Conservation (phyloP, 78 protist species). For the Anaeramoeba ignava region DNA sequence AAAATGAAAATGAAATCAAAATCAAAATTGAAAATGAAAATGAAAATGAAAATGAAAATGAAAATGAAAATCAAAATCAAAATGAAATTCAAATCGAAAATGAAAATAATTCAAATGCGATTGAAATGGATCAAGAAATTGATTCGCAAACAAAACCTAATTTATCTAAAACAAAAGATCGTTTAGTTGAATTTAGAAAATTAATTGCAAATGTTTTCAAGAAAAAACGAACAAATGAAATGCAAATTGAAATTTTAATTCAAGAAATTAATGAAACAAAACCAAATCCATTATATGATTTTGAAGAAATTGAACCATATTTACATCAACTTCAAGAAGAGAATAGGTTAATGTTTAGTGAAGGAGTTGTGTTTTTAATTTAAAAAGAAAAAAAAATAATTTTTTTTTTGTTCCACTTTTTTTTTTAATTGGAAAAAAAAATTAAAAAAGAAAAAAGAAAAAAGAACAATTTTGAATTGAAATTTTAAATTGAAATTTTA, state of each 20-base stretch:
- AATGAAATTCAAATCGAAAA: background rate
- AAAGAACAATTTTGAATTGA: too few relatives aligned
- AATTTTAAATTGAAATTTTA: too few relatives aligned
- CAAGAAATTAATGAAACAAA: background rate
- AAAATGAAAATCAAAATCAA: background rate
- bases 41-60: background rate
- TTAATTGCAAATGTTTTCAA: background rate
- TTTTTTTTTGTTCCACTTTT: too few relatives aligned
- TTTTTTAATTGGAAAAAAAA: too few relatives aligned
- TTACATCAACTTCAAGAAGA: background rate
- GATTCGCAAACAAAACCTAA: background rate
- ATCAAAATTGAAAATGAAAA: background rate
- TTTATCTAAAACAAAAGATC: background rate
- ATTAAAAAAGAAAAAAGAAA: too few relatives aligned
- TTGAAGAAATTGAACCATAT: background rate
- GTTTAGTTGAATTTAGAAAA: background rate
- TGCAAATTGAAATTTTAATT: background rate
- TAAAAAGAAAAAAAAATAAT: too few relatives aligned
- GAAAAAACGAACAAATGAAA: background rate
- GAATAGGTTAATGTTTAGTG: background rate
- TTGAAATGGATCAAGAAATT: background rate
- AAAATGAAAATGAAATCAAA: background rate
- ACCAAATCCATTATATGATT: background rate
- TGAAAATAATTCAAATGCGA: background rate
- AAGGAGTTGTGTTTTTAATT: background rate